Percentiles rank a stretch among this genome's conserved stretches.
Conservation (phyloP, 2,329 filamentous ascomycete species). For the Monilinia laxa region DNA sequence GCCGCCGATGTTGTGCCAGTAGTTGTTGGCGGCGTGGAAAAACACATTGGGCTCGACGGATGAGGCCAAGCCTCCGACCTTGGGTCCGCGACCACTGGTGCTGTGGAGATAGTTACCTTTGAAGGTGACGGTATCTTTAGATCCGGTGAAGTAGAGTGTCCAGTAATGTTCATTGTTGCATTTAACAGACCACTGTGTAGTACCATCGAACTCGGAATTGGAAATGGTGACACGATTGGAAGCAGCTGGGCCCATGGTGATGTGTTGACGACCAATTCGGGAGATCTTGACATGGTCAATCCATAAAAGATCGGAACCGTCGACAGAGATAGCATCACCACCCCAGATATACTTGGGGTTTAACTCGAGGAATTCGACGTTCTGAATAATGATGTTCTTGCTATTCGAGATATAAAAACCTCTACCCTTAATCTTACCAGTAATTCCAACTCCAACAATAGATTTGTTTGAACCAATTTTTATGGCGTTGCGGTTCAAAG, state of each 20-base stretch:
- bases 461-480: constrained; percentile 2
- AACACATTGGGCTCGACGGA: background rate
- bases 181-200: constrained; percentile 3
- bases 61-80: constrained; percentile 40
- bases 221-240: constrained; percentile 46
- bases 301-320: constrained; percentile 46
- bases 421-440: constrained; percentile 12
- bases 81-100: constrained; percentile 46
- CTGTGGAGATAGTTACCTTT: constrained; percentile 48
- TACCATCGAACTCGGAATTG: constrained; percentile 39
- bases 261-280: constrained; percentile 46
- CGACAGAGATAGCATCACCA: constrained; percentile 56
- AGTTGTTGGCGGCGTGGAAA: constrained; percentile 12
- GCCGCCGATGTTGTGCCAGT: background rate
- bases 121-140: constrained; percentile 45
- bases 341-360: constrained; percentile 61
- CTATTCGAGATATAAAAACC: background rate
- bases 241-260: constrained; percentile 40
- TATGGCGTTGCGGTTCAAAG: background rate
- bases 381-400: constrained; percentile 34
- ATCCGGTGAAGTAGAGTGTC: constrained; percentile 40
- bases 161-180: constrained; percentile 11
- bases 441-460: background rate
- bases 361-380: constrained; percentile 54
- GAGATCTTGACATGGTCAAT: constrained; percentile 40